phyloP scores from a whole-genome alignment of 1,284 basidiomycete species.

The Retiboletus flavoniger region DNA sequence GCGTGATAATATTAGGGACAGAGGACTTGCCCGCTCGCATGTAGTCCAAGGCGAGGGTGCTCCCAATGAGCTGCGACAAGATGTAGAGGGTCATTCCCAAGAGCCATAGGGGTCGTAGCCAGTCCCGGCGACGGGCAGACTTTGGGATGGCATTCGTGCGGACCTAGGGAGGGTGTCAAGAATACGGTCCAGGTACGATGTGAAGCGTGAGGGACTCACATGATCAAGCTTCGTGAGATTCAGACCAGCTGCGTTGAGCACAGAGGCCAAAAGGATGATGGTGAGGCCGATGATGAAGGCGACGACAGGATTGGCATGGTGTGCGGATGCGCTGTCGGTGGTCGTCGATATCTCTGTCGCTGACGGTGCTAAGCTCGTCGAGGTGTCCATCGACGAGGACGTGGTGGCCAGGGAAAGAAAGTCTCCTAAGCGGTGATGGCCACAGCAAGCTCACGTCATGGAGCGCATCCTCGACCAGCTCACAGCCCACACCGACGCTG shows the following conservation, averaged over 20 bases:
- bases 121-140: conserved; percentile 64
- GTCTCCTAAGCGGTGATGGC: conserved; percentile 22
- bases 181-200: neutral
- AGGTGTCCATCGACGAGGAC: conserved; percentile 17
- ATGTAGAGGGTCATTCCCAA: conserved; percentile 82
- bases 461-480: conserved; percentile 30
- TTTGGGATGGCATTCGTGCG: conserved; percentile 72
- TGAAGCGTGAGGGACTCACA: conserved; percentile 41
- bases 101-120: conserved; percentile 78
- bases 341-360: conserved; percentile 15
- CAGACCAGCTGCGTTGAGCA: conserved; percentile 81
- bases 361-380: conserved; percentile 16
- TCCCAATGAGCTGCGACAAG: conserved; percentile 81
- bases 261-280: conserved; percentile 75
- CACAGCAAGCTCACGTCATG: conserved; percentile 13
- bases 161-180: conserved; percentile 43
- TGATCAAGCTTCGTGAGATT: conserved; percentile 85
- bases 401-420: conserved; percentile 11
- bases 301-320: conserved; percentile 58
- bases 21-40: conserved; percentile 70
- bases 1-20: neutral
- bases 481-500: conserved; percentile 10
- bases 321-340: conserved; percentile 33
- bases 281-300: conserved; percentile 79
- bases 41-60: conserved; percentile 81